Evolutionary conservation across 768 basidiomycete genomes (phyloP), one percentile per base, ranked within the genome.

Genomic region (Tricholoma terreum): DNA sequence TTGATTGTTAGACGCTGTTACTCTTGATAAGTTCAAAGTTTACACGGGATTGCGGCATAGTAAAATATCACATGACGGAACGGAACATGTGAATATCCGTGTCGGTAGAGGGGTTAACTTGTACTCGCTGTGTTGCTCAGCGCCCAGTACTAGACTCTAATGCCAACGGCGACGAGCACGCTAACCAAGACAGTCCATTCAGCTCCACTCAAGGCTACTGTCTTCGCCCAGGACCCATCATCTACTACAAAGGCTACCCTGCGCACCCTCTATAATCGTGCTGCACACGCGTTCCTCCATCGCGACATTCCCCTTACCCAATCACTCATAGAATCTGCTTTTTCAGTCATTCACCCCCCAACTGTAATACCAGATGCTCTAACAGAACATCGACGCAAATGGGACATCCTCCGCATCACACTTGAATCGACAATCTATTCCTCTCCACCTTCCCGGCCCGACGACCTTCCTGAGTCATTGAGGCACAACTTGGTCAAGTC

Each of bases 371-470:
- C 68, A 11, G 84, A 85, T 57, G 48, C 63, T 3, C 75, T 84
- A 4, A 75, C 79, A 55, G 72, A 80, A 19, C 75, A 84, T 58
- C 83, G 91, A 15, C 78, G 85, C 55, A 92, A 92, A 74, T 94
- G 92, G 92, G 91, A 94, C 65, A 84, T 94, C 55, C 84, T 94
- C 6, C 81, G 92, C 22, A 87, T 94, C 60, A 93, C 90, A 0
- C 79, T 92, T 54, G 90, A 93, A 67, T 83, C 86, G 1, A 90
- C 86, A 0, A 71, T 89, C 24, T 90, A 88, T 65, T 69, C 82
- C 12, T 79, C 87, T 0, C 82, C 84, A 1, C 80, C 84, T 17
- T 52, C 72, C 1, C 68, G 77, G 22, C 66, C 71, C 6, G 75
- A 76, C 3, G 61, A 65, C 8, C 69, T 89, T 12, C 87, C 89